phyloP scores from a whole-genome alignment of 2,329 filamentous ascomycete genomes.

The Botryotinia convoluta region DNA sequence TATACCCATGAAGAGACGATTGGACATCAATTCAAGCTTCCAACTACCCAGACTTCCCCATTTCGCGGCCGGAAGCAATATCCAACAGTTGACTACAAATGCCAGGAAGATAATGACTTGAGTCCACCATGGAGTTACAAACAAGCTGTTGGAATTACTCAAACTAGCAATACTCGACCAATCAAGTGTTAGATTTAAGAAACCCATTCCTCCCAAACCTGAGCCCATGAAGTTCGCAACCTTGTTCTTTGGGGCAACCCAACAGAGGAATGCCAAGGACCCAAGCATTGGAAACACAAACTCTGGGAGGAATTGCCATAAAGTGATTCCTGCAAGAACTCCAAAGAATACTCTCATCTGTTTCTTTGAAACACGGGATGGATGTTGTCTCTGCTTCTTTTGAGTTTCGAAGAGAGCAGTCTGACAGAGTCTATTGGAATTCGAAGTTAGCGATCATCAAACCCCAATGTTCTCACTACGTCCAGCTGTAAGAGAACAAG shows the following conservation, averaged over 20 bases:
- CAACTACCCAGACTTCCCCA: conserved; percentile 54
- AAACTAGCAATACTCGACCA: conserved; percentile 58
- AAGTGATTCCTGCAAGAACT: conserved; percentile 49
- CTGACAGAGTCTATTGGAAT: conserved; percentile 44
- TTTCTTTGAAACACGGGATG: conserved; percentile 48
- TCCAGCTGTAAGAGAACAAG: neutral
- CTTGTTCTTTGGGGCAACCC: conserved; percentile 57
- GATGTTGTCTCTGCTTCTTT: conserved; percentile 50
- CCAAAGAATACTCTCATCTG: conserved; percentile 58
- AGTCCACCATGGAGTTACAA: conserved; percentile 58
- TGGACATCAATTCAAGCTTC: conserved; percentile 56
- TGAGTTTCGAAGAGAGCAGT: conserved; percentile 59
- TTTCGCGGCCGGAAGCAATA: conserved; percentile 57
- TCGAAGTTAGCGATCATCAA: neutral
- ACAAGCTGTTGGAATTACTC: conserved; percentile 45
- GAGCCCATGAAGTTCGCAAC: conserved; percentile 60
- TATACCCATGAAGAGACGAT: conserved; percentile 49
- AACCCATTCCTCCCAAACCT: conserved; percentile 60
- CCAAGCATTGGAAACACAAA: conserved; percentile 58
- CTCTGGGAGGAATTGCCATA: conserved; percentile 63
- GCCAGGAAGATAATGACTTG: conserved; percentile 55
- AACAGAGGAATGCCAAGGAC: conserved; percentile 60
- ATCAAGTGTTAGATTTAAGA: conserved; percentile 57
- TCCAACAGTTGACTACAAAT: conserved; percentile 56
- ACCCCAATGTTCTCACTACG: neutral